phyloP scores from a whole-genome alignment of 305 asterid genomes.

The Coffea humblotiana region DNA sequence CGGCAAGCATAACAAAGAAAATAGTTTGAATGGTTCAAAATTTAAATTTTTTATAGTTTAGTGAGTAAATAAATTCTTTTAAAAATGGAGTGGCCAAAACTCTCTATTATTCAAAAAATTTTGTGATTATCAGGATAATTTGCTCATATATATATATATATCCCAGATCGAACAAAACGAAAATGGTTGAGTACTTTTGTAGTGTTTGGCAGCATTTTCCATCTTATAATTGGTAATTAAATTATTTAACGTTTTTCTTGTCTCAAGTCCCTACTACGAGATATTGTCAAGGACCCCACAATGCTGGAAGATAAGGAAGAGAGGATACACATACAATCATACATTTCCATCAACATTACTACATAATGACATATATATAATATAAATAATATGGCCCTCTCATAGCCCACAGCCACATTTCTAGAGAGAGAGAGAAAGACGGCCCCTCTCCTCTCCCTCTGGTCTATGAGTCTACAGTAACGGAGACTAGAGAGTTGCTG shows the following conservation, averaged over 20 bases:
- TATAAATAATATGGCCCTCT: conserved; percentile 11
- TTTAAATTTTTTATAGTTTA: too few relatives aligned
- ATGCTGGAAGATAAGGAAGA: conserved; percentile 14
- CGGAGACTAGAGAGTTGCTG: not conserved
- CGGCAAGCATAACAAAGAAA: too few relatives aligned
- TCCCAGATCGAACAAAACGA: not conserved
- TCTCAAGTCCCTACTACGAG: conserved; percentile 3
- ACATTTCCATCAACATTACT: not conserved
- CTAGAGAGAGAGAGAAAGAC: conserved; percentile 5
- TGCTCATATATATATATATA: too few relatives aligned
- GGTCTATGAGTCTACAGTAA: not conserved
- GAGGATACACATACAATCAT: not conserved
- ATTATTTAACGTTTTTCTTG: conserved; percentile 7
- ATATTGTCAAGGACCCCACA: conserved; percentile 15
- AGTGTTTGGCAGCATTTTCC: not conserved
- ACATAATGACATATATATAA: not conserved
- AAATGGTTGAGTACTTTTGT: not conserved
- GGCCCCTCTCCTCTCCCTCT: not conserved
- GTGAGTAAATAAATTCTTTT: too few relatives aligned
- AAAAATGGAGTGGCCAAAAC: too few relatives aligned
- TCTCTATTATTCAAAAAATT: too few relatives aligned
- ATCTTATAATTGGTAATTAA: too few relatives aligned
- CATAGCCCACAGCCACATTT: not conserved
- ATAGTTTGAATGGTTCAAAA: too few relatives aligned
- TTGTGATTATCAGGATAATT: too few relatives aligned